Conservation (phyloP, 208 protist genomes). For the Leishmania martiniquensis region DNA sequence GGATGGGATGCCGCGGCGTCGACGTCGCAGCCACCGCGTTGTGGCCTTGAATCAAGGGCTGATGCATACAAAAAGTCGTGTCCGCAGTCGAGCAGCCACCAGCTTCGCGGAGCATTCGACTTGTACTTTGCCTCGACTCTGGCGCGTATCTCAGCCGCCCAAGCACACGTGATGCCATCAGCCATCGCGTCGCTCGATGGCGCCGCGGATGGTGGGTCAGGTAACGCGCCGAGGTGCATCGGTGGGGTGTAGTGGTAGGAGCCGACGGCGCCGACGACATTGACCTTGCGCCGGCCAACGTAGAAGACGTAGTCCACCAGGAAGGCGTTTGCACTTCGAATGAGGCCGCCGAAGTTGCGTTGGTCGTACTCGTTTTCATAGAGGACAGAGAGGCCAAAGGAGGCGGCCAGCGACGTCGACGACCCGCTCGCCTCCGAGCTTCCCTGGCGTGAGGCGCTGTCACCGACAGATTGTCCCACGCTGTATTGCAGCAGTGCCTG, state of each 20-base stretch:
- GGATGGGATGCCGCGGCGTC: background rate
- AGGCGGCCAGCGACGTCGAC: background rate
- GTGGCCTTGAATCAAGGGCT: background rate
- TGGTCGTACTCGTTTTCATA: constrained; percentile 90
- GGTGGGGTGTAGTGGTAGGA: constrained; percentile 86
- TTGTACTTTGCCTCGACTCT: constrained; percentile 25
- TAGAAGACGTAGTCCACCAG: constrained; percentile 83
- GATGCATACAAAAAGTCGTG: constrained; percentile 57
- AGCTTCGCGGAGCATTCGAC: constrained; percentile 19
- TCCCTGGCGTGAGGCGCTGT: background rate
- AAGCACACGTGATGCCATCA: constrained; percentile 1
- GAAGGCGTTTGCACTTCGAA: constrained; percentile 91
- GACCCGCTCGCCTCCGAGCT: background rate
- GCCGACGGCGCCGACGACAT: constrained; percentile 83
- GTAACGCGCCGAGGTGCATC: constrained; percentile 48
- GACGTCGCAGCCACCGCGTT: background rate
- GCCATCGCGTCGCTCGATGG: background rate
- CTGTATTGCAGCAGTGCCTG: constrained; percentile 44
- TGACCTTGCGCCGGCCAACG: constrained; percentile 77
- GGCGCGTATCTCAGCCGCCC: constrained; percentile 18
- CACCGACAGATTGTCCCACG: background rate
- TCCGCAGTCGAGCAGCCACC: constrained; percentile 80
- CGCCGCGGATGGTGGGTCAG: background rate
- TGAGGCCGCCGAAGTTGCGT: constrained; percentile 85
- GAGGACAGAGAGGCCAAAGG: constrained; percentile 81